Evolutionary conservation across 257 asterid genomes (phyloP).

Genomic region (Salvia hispanica): DNA sequence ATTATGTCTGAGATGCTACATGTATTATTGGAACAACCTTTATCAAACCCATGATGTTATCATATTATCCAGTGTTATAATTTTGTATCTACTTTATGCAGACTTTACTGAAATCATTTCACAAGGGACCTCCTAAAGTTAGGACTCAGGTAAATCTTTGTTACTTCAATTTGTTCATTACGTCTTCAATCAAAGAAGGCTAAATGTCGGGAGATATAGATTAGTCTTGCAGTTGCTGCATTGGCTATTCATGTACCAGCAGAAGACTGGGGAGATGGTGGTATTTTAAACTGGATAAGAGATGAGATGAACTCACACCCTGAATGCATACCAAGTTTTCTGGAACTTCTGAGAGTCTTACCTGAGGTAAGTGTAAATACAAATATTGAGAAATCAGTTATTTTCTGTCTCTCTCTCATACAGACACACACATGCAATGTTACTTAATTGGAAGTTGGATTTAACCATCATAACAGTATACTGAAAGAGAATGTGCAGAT

Average conservation of each 20-base stretch:
- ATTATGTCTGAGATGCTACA: constrained; percentile 13
- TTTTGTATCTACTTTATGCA: constrained; percentile 44
- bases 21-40: neutral
- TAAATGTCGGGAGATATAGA: constrained; percentile 64
- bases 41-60: neutral
- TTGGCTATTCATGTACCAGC: constrained; percentile 96
- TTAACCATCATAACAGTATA: constrained; percentile 1
- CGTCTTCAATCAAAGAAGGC: constrained; percentile 39
- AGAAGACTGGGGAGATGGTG: constrained; percentile 96
- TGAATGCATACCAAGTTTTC: constrained; percentile 87
- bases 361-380: constrained; percentile 74
- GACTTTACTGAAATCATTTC: constrained; percentile 87
- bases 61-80: neutral
- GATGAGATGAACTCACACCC: constrained; percentile 92
- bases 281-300: constrained; percentile 83
- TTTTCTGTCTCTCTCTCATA: neutral
- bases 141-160: constrained; percentile 81
- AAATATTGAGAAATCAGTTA: neutral
- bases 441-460: constrained; percentile 17
- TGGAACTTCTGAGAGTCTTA: constrained; percentile 92
- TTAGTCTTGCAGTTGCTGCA: constrained; percentile 99
- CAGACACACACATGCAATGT: neutral
- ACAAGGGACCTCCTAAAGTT: constrained; percentile 91
- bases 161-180: constrained; percentile 30
- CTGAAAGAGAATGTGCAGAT: neutral